A percentile compares a stretch with the other conserved stretches of the same genome.
Evolutionary conservation across 73 alveolate genomes (phyloP).

Genomic region (Paramecium biaurelia): DNA sequence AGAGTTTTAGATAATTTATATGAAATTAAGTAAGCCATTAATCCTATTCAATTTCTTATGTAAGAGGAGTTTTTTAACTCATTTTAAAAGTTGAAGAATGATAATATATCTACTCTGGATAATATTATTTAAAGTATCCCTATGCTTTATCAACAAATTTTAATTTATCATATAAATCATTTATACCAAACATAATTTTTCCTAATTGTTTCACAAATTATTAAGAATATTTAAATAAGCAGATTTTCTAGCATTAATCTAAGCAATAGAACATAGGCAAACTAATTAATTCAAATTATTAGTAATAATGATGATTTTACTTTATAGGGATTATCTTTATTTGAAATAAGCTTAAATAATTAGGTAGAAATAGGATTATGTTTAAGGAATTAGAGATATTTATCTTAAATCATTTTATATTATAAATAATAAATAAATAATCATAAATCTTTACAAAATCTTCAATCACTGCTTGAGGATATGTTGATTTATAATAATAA

Average conservation of each 20-base stretch:
- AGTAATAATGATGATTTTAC: background rate
- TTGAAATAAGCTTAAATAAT: background rate
- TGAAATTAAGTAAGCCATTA: too few species aligned
- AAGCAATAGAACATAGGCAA: background rate
- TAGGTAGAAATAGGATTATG: background rate
- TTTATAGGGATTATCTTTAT: background rate
- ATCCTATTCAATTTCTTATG: too few species aligned
- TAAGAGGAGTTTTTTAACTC: too few species aligned
- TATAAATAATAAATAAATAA: background rate
- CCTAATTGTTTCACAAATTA: too few species aligned
- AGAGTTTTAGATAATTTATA: too few species aligned
- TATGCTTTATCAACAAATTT: too few species aligned
- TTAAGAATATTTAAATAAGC: background rate
- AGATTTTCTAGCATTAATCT: background rate
- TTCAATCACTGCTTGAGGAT: constrained; percentile 19
- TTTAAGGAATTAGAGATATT: background rate
- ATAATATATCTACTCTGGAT: too few species aligned
- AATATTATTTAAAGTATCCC: too few species aligned
- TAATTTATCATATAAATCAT: too few species aligned
- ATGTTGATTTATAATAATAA: background rate
- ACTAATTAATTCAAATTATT: too few species aligned
- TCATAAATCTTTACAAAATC: background rate
- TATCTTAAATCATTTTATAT: background rate
- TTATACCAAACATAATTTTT: too few species aligned
- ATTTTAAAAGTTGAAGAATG: too few species aligned